A percentile compares a stretch with the other conserved stretches of the same genome.
Conservation (phyloP, 169 alveolate genomes). For the Eimeria falciformis region DNA sequence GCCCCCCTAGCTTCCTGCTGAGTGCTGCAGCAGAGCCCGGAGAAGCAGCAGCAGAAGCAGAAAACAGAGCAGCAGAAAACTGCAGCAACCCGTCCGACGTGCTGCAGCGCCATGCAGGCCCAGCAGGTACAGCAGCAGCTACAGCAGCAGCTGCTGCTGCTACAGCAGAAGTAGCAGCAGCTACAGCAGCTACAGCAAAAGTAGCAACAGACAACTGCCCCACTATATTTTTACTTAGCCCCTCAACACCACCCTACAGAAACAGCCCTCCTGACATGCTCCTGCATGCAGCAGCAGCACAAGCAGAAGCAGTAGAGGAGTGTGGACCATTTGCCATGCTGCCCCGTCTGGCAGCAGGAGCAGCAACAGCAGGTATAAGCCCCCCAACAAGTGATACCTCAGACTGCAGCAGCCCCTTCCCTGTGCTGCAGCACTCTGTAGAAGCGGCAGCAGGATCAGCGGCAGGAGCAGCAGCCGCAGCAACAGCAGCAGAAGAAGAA, state of each 20-base stretch:
- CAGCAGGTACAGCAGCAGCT: neutral
- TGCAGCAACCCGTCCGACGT: neutral
- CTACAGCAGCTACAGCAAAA: neutral
- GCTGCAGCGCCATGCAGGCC: neutral
- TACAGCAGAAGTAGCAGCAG: neutral
- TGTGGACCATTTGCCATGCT: too few species aligned
- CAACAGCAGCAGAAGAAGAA: neutral
- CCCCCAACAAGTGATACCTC: neutral
- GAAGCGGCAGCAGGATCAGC: neutral
- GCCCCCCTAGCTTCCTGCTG: neutral
- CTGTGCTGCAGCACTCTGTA: conserved; percentile 1
- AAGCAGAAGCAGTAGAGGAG: neutral
- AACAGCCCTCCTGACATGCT: neutral
- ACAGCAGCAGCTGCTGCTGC: neutral
- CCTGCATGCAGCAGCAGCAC: neutral
- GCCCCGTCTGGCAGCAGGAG: too few species aligned
- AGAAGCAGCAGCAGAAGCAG: neutral
- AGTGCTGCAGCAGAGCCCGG: neutral
- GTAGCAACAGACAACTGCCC: neutral
- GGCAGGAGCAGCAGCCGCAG: neutral
- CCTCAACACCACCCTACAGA: neutral
- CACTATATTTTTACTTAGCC: neutral
- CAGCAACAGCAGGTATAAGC: neutral
- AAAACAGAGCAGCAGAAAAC: neutral
- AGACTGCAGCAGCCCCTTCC: neutral